A percentile compares a stretch with the other conserved stretches of the same genome.
phyloP scores from a whole-genome alignment of 331 rosid genomes.

The Telfairia occidentalis region DNA sequence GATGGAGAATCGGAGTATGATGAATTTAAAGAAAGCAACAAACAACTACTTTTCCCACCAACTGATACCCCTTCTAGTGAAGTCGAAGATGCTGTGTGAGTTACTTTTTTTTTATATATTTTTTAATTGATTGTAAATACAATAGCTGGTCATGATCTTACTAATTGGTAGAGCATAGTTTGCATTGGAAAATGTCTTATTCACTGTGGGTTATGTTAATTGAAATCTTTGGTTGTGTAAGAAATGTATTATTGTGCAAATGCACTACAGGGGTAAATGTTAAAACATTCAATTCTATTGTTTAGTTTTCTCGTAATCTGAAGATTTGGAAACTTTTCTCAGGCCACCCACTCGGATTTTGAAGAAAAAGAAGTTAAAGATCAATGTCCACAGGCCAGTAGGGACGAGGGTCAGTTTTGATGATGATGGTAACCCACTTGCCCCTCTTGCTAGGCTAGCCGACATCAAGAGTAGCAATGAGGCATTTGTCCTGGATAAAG shows the following conservation, averaged over 20 bases:
- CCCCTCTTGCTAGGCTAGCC: constrained; percentile 70
- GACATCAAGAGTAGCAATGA: constrained; percentile 30
- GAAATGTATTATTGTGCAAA: not conserved
- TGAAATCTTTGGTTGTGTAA: not conserved
- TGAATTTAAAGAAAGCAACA: constrained; percentile 31
- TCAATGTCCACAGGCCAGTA: constrained; percentile 62
- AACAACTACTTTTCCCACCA: constrained; percentile 26
- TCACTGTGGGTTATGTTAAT: not conserved
- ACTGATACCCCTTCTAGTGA: constrained; percentile 25
- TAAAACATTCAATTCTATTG: not conserved
- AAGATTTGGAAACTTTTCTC: constrained; percentile 6
- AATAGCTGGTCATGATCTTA: not conserved
- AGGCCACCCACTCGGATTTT: constrained; percentile 44
- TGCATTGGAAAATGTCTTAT: not conserved
- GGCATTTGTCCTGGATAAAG: constrained; percentile 43
- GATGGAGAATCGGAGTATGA: constrained; percentile 33
- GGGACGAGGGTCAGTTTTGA: constrained; percentile 75
- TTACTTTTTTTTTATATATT: not conserved
- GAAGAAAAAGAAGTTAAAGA: constrained; percentile 85
- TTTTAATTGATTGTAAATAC: not conserved
- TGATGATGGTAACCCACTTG: constrained; percentile 65
- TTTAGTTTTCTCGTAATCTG: not conserved
- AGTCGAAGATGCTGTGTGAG: constrained; percentile 41
- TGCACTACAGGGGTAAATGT: not conserved
- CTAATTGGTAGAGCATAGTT: not conserved